These are phyloP conservation scores for Leucosporidium creatinivorum DNA, from an alignment of 768 basidiomycete species.

Conservation along the genomic window DNA sequence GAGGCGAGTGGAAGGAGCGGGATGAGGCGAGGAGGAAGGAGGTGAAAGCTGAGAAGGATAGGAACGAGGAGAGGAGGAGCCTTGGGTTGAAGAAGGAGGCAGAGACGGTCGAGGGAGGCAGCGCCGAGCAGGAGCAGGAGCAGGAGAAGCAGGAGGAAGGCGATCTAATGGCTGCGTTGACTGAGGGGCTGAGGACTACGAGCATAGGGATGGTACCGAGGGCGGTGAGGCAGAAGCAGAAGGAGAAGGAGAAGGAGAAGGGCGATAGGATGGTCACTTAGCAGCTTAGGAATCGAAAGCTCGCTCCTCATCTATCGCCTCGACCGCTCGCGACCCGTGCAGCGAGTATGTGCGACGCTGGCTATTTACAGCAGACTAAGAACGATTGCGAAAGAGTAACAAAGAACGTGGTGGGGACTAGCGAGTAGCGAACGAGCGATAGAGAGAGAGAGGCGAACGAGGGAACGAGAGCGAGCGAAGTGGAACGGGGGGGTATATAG, in stretches of 20 bases:
- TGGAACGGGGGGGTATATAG: not conserved
- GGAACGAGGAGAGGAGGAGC: not conserved
- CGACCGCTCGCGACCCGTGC: no score
- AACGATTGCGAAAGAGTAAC: not conserved
- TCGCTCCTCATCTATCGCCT: no score
- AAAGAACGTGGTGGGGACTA: not conserved
- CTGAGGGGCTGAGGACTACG: not conserved
- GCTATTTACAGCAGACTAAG: not conserved
- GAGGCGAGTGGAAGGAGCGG: conserved; percentile 25
- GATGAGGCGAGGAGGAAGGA: not conserved
- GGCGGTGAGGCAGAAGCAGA: conserved; percentile 45
- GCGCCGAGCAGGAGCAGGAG: not conserved
- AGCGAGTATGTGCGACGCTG: no score
- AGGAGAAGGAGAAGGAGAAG: conserved; percentile 57
- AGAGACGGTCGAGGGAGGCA: not conserved
- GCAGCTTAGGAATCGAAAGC: no score
- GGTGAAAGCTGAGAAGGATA: not conserved
- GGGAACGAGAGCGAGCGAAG: not conserved
- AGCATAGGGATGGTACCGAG: not conserved
- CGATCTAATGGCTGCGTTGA: not conserved
- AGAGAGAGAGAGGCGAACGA: not conserved
- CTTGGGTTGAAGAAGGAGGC: not conserved
- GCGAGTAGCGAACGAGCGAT: not conserved
- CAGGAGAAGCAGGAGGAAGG: not conserved
- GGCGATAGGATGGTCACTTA: conserved; percentile 36